Evolutionary conservation across 441 rosid genomes (phyloP), one percentile per base, ranked within the genome.

Genomic region (Biscutella laevigata): DNA sequence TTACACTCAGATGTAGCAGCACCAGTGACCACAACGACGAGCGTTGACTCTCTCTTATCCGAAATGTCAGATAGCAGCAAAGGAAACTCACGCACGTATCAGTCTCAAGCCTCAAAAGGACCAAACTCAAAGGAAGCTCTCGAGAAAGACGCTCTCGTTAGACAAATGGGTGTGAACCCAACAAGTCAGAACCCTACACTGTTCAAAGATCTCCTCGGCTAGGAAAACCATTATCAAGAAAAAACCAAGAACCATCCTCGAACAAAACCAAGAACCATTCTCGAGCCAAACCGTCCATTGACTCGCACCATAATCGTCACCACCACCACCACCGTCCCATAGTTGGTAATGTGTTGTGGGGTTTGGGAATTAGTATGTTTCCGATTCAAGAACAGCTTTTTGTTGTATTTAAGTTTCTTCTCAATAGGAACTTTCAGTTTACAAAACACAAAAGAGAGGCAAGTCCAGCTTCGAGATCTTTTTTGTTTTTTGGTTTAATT

Each of bases 151-250:
- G 92, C 99, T 6, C 84, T 77, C 17, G 90, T 86, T 35, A 82
- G 99, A 79, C 92, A 88, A 74, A 82, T 88, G 95, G 96, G 98
- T 28, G 96, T 92, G 47, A 88, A 59, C 56, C 96, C 98, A 45
- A 59, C 78, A 10, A 79, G 79, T 71, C 96, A 80, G 72, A 92
- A 88, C 55, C 98, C 98, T 22, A 86, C 81, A 66, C 75, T 88
- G 49, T 86, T 92, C 59, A 83, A 81, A 70, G 96, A 88, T 79
- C 70, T 92, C 69, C 77, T 92, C 0, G 90, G 95, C 70, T 84
- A 66, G 50, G n/a, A n/a, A n/a, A n/a, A n/a, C n/a, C n/a, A n/a
- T n/a, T n/a, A n/a, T n/a, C n/a, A n/a, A n/a, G n/a, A n/a, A n/a
- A n/a, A n/a, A n/a, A n/a, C n/a, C n/a, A n/a, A n/a, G n/a, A n/a